Conservation (phyloP, 192 early-diverging fungal genomes). For the Tieghemiomyces parasiticus region DNA sequence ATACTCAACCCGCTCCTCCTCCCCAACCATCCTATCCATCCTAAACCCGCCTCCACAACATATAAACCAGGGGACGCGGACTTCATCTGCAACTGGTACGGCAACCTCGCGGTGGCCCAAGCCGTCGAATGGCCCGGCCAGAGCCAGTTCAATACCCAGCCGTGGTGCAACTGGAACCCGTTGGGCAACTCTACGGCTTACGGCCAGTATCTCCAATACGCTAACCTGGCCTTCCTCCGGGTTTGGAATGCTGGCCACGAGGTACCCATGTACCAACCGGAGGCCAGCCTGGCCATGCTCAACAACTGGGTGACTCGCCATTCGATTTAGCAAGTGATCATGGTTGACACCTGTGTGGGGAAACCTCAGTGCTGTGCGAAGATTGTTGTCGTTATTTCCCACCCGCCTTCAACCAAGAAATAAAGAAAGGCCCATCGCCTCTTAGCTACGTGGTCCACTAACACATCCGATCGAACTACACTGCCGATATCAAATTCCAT, state of each 20-base stretch:
- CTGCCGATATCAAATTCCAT: too few species aligned
- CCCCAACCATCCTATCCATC: slow-evolving; percentile 40
- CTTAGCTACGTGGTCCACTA: too few species aligned
- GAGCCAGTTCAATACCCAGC: slow-evolving; percentile 10
- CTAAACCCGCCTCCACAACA: slow-evolving; percentile 35
- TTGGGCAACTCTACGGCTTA: neutral
- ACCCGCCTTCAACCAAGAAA: too few species aligned
- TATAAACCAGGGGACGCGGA: slow-evolving; percentile 75
- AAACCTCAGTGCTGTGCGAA: too few species aligned
- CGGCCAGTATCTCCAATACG: neutral
- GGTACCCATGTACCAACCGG: neutral
- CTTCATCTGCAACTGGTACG: slow-evolving; percentile 62
- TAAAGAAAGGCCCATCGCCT: too few species aligned
- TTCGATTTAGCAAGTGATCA: too few species aligned
- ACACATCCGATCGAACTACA: too few species aligned
- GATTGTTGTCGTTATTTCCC: too few species aligned
- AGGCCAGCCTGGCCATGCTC: neutral
- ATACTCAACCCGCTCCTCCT: slow-evolving; percentile 38
- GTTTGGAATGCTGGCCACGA: neutral
- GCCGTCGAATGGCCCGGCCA: slow-evolving; percentile 34
- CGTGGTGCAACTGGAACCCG: neutral
- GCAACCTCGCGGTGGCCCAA: slow-evolving; percentile 18
- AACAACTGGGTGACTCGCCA: neutral
- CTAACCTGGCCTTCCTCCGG: neutral
- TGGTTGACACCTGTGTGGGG: too few species aligned